phyloP scores from a whole-genome alignment of 2,329 filamentous ascomycete species.

The Sclerotinia sclerotiorum region DNA sequence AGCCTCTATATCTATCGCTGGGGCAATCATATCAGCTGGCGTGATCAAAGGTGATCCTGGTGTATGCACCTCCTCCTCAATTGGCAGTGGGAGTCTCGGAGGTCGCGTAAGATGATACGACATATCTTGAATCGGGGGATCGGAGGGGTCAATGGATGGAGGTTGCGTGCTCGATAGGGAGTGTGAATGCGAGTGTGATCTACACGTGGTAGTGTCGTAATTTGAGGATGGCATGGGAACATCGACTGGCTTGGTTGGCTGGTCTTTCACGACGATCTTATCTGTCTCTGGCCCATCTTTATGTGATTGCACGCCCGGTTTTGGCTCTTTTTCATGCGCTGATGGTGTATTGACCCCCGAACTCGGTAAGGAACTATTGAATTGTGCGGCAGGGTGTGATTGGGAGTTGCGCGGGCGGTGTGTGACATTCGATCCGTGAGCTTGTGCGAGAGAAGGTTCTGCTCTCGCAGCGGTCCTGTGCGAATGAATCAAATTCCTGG shows the following conservation, averaged over 20 bases:
- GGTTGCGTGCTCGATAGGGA: slow-evolving; percentile 18
- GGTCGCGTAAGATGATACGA: slow-evolving; percentile 67
- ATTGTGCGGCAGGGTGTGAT: slow-evolving; percentile 29
- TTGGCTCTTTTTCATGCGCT: slow-evolving; percentile 31
- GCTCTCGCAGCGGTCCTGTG: slow-evolving; percentile 59
- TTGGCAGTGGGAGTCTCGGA: slow-evolving; percentile 85
- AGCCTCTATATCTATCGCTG: slow-evolving; percentile 42
- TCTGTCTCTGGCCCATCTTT: slow-evolving; percentile 36
- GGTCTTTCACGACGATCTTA: slow-evolving; percentile 42
- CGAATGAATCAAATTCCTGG: slow-evolving; percentile 54
- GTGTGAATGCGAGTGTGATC: slow-evolving; percentile 38
- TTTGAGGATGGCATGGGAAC: slow-evolving; percentile 43
- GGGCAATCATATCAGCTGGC: slow-evolving; percentile 57
- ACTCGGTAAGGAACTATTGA: slow-evolving; percentile 29
- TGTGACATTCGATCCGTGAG: slow-evolving; percentile 41
- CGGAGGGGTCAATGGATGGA: slow-evolving; percentile 55
- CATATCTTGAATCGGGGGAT: slow-evolving; percentile 49
- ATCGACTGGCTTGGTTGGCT: slow-evolving; percentile 58
- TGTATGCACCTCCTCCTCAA: slow-evolving; percentile 85
- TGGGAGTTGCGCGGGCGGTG: slow-evolving; percentile 37
- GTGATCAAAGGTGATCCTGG: slow-evolving; percentile 88
- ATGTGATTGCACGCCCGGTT: slow-evolving; percentile 31
- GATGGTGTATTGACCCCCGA: slow-evolving; percentile 30
- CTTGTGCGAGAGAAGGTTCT: slow-evolving; percentile 61
- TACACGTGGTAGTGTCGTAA: slow-evolving; percentile 32